phyloP scores from a whole-genome alignment of 2,329 filamentous ascomycete genomes.

The Aquanectria penicillioides region DNA sequence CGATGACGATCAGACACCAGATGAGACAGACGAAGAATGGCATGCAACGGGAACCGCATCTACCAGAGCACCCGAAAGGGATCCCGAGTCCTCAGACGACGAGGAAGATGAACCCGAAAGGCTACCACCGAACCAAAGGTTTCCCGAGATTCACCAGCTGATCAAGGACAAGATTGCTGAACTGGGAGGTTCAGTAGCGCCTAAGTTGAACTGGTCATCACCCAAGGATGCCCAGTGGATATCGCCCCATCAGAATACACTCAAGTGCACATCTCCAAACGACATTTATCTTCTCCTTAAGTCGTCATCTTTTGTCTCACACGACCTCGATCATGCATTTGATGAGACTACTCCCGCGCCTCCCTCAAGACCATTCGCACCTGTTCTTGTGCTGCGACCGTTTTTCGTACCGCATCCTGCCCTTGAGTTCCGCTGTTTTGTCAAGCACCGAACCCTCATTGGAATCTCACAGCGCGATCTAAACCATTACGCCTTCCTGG shows the following conservation, averaged over 20 bases:
- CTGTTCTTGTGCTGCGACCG: constrained; percentile 86
- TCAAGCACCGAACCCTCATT: constrained; percentile 81
- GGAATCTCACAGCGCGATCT: constrained; percentile 89
- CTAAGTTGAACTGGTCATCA: constrained; percentile 97
- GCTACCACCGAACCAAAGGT: constrained; percentile 64
- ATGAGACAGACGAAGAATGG: constrained; percentile 67
- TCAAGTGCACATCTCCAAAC: constrained; percentile 88
- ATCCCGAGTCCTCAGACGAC: constrained; percentile 56
- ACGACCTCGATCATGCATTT: constrained; percentile 94
- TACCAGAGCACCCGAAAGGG: constrained; percentile 46
- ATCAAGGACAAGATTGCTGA: constrained; percentile 83
- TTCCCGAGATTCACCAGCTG: constrained; percentile 77
- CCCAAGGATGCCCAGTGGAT: constrained; percentile 98
- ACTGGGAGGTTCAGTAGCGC: constrained; percentile 85
- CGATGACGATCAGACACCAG: constrained; percentile 65
- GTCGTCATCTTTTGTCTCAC: constrained; percentile 92
- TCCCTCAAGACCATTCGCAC: constrained; percentile 65
- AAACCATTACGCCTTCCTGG: constrained; percentile 88
- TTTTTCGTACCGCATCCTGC: constrained; percentile 90
- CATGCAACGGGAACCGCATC: constrained; percentile 47
- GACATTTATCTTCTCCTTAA: constrained; percentile 96
- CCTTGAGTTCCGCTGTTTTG: constrained; percentile 95
- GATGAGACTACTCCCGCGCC: constrained; percentile 68
- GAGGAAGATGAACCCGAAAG: constrained; percentile 56
- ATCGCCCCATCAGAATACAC: constrained; percentile 81